A percentile compares a stretch with the other conserved stretches of the same genome.
These are phyloP conservation scores for Trifolium pratense DNA, from an alignment of 306 rosid genomes.

Conservation along the genomic window DNA sequence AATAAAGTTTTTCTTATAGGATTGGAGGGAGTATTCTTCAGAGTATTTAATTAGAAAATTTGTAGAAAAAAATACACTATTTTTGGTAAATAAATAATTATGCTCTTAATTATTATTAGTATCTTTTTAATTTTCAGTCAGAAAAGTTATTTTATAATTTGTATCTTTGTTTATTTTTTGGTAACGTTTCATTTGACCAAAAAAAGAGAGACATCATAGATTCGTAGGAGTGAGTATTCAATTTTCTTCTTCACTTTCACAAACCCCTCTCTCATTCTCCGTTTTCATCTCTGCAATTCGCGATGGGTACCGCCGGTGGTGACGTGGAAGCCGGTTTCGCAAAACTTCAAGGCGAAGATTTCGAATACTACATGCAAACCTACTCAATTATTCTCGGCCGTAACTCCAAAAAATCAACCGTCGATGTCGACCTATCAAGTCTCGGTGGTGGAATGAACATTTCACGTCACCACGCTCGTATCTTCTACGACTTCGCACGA, in stretches of 20 bases:
- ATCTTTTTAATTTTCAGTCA: no score
- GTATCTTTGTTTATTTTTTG: no score
- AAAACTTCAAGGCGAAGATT: conserved; percentile 95
- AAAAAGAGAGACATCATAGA: no score
- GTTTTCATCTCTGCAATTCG: neutral
- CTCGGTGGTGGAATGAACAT: conserved; percentile 99
- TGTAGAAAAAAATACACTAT: no score
- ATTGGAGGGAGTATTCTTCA: no score
- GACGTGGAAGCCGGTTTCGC: conserved; percentile 99
- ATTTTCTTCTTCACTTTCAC: neutral
- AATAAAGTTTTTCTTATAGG: no score
- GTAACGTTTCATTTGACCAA: no score
- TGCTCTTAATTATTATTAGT: no score
- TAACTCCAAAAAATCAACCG: conserved; percentile 93
- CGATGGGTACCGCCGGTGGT: conserved; percentile 52
- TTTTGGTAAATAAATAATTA: no score
- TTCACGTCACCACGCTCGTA: conserved; percentile 97
- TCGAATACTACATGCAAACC: conserved; percentile 99
- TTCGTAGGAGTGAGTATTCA: no score
- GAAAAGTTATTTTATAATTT: no score
- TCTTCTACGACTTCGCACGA: conserved; percentile 93
- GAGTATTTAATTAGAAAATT: no score
- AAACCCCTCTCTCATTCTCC: conserved; percentile 2
- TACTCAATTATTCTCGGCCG: conserved; percentile 96
- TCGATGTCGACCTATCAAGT: conserved; percentile 95